phyloP scores from a whole-genome alignment of 2,329 filamentous ascomycete genomes.

The Trichocomaceae sp. region DNA sequence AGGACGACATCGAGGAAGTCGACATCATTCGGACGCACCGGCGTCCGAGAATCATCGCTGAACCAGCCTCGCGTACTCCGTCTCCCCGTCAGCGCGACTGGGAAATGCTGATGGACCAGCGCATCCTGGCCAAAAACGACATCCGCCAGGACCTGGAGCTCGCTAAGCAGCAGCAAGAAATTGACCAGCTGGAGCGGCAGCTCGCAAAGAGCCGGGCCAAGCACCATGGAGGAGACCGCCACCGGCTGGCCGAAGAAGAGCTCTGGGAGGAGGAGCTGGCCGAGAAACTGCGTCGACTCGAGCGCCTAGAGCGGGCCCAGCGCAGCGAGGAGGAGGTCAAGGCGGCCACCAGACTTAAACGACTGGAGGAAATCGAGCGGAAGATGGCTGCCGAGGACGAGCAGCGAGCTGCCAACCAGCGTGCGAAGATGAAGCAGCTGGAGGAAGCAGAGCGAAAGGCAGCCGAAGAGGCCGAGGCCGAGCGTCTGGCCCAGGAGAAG shows the following conservation, averaged over 20 bases:
- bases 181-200: slow-evolving; percentile 29
- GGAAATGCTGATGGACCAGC: slow-evolving; percentile 30
- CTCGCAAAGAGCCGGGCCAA: slow-evolving; percentile 21
- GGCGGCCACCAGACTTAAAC: slow-evolving; percentile 15
- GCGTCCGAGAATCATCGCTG: slow-evolving; percentile 19
- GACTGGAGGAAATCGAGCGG: slow-evolving; percentile 20
- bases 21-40: slow-evolving; percentile 18
- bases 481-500: slow-evolving; percentile 23
- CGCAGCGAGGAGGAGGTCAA: slow-evolving; percentile 27
- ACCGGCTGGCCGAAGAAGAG: slow-evolving; percentile 33
- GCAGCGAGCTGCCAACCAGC: slow-evolving; percentile 9
- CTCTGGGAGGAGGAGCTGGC: slow-evolving; percentile 36
- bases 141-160: slow-evolving; percentile 30
- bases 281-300: slow-evolving; percentile 32
- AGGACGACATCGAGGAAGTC: slow-evolving; percentile 10
- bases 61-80: slow-evolving; percentile 11
- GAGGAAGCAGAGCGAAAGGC: slow-evolving; percentile 22
- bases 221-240: slow-evolving; percentile 8
- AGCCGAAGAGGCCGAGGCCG: slow-evolving; percentile 26
- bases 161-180: slow-evolving; percentile 30
- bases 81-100: slow-evolving; percentile 24
- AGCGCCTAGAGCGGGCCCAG: slow-evolving; percentile 36
- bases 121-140: slow-evolving; percentile 29
- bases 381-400: slow-evolving; percentile 21
- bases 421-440: slow-evolving; percentile 16